Percentiles rank a stretch among this genome's conserved stretches.
Evolutionary conservation across 23 red algal species (phyloP).

Genomic region (Gracilaria gracilis): DNA sequence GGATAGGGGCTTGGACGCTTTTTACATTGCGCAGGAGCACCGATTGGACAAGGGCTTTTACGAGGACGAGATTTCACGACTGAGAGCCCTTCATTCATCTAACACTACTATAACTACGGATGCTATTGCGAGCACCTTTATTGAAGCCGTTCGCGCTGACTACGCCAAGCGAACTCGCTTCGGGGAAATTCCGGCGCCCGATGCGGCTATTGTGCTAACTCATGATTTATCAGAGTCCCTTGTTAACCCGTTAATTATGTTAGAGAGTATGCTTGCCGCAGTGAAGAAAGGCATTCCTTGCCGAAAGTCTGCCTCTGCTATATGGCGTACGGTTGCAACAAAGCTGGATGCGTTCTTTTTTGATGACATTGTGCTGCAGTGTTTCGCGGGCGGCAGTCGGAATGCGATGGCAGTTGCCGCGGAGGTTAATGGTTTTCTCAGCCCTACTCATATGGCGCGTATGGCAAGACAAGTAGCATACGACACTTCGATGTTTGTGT

Average conservation of each 20-base stretch:
- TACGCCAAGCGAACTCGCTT: constrained; percentile 56
- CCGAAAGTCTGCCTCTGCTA: constrained; percentile 53
- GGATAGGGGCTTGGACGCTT: constrained; percentile 36
- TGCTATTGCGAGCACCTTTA: constrained; percentile 49
- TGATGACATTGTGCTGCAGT: constrained; percentile 67
- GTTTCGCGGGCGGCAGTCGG: constrained; percentile 56
- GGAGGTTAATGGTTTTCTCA: constrained; percentile 47
- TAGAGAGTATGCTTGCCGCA: constrained; percentile 45
- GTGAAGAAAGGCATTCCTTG: constrained; percentile 55
- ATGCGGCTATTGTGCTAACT: constrained; percentile 73
- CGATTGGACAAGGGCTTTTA: constrained; percentile 40
- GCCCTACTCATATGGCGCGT: constrained; percentile 21
- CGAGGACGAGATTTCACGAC: constrained; percentile 53
- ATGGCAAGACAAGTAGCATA: constrained; percentile 70
- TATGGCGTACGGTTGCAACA: constrained; percentile 58
- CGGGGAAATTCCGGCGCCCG: constrained; percentile 65
- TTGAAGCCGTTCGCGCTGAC: constrained; percentile 43
- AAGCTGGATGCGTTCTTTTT: constrained; percentile 71
- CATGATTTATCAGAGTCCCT: constrained; percentile 74
- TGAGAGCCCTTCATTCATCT: constrained; percentile 55
- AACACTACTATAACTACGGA: constrained; percentile 51
- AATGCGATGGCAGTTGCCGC: constrained; percentile 73
- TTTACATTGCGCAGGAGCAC: constrained; percentile 66
- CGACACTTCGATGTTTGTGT: constrained; percentile 57
- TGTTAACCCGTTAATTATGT: constrained; percentile 38